phyloP scores from a whole-genome alignment of 2,329 filamentous ascomycete species.

The Colletotrichum graminicola region DNA sequence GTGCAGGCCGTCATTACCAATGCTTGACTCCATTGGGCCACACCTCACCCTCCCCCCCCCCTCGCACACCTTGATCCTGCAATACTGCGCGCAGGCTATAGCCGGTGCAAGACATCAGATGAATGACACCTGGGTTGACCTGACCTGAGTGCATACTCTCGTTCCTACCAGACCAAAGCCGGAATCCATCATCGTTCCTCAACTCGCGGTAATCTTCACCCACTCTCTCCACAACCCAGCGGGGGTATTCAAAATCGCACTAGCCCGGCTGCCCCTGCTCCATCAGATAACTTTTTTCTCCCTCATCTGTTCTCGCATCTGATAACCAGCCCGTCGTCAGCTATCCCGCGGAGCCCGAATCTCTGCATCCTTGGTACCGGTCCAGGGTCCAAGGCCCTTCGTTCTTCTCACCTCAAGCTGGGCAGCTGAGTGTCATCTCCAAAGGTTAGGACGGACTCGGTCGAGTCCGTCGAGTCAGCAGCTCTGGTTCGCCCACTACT shows the following conservation, averaged over 20 bases:
- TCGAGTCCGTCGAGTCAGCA: not conserved
- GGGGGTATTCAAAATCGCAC: slow-evolving; percentile 15
- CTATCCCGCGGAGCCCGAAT: slow-evolving; percentile 7
- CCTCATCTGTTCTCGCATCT: slow-evolving; percentile 24
- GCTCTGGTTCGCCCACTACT: not conserved
- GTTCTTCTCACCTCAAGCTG: not conserved
- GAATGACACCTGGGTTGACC: not conserved
- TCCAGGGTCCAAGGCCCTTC: not conserved
- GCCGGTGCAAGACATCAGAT: not conserved
- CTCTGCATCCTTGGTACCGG: not conserved
- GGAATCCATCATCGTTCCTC: slow-evolving; percentile 5
- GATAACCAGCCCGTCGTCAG: slow-evolving; percentile 21
- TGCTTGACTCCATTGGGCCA: not conserved
- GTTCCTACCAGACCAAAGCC: not conserved
- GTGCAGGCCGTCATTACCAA: not conserved
- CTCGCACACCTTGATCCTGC: not conserved
- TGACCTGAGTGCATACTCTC: not conserved
- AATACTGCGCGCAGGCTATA: not conserved
- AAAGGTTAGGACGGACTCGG: not conserved
- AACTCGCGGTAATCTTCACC: not conserved
- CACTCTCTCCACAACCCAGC: slow-evolving; percentile 16
- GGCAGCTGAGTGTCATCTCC: not conserved
- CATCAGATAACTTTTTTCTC: not conserved
- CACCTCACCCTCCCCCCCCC: no score
- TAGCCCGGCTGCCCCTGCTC: no score